Evolutionary conservation across 345 rosid species (phyloP).

Genomic region (Excoecaria agallocha): DNA sequence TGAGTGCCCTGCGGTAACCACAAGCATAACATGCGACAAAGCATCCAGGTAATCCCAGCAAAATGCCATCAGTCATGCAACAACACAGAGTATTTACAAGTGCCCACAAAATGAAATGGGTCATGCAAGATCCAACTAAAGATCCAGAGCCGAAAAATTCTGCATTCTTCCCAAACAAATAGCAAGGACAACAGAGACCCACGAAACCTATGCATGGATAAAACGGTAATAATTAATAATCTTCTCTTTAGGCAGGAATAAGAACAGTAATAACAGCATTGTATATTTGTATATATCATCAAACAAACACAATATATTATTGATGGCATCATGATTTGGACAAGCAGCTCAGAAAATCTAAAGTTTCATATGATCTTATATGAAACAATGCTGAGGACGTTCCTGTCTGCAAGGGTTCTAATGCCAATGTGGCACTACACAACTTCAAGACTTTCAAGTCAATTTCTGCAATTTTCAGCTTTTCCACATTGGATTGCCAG

Average conservation of each 20-base stretch:
- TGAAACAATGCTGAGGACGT: neutral
- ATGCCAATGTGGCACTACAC: neutral
- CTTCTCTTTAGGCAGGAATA: neutral
- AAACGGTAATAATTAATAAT: constrained; percentile 7
- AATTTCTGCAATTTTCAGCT: neutral
- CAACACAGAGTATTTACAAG: constrained; percentile 67
- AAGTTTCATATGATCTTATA: neutral
- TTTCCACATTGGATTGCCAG: neutral
- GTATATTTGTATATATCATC: neutral
- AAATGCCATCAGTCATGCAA: constrained; percentile 61
- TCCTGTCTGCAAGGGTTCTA: too few relatives aligned
- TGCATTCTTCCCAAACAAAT: constrained; percentile 81
- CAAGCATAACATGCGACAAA: constrained; percentile 81
- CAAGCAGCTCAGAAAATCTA: neutral
- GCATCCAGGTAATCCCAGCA: constrained; percentile 84
- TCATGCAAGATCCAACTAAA: constrained; percentile 67
- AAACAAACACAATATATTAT: neutral
- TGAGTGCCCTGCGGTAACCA: constrained; percentile 65
- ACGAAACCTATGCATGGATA: constrained; percentile 51
- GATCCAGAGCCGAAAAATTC: constrained; percentile 88
- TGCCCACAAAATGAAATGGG: constrained; percentile 73
- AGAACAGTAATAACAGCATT: neutral
- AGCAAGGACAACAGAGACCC: constrained; percentile 85
- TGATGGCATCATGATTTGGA: neutral
- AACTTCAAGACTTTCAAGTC: neutral